These are phyloP conservation scores for Leptographium lundbergii DNA, from an alignment of 2,329 filamentous ascomycete species.

Conservation along the genomic window DNA sequence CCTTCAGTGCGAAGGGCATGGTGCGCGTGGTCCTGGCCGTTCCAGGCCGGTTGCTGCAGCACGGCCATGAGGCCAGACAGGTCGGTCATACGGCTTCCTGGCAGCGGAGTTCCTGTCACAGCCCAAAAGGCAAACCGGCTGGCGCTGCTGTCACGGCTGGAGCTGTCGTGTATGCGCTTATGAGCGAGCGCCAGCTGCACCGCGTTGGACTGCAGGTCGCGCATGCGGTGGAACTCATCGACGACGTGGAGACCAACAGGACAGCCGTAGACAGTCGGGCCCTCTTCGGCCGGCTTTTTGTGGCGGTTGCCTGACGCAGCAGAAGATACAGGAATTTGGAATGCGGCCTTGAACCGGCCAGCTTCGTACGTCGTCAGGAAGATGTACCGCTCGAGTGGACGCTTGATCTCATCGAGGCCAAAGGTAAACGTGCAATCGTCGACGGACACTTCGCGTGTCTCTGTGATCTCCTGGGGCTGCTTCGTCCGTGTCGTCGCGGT, in stretches of 20 bases:
- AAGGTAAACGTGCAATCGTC: background rate
- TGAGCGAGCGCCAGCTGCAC: constrained; percentile 4
- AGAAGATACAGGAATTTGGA: background rate
- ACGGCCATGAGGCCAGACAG: background rate
- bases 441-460: background rate
- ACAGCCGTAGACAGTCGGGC: constrained; percentile 4
- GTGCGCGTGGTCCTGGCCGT: background rate
- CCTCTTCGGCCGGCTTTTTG: background rate
- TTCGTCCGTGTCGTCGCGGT: background rate
- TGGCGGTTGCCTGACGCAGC: background rate
- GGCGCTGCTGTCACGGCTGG: background rate
- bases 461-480: background rate
- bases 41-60: constrained; percentile 2
- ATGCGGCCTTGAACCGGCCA: background rate
- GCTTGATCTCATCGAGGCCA: background rate
- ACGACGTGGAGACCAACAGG: constrained; percentile 8
- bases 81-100: background rate
- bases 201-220: background rate
- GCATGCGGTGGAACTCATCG: constrained; percentile 7
- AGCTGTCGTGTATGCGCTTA: background rate
- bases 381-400: constrained; percentile 7
- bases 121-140: constrained; percentile 6
- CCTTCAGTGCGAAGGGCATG: background rate
- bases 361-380: constrained; percentile 5
- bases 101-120: constrained; percentile 6